Base-by-base conservation (phyloP, 1,139 yeast genomes). In the Hansenula sp. region DNA sequence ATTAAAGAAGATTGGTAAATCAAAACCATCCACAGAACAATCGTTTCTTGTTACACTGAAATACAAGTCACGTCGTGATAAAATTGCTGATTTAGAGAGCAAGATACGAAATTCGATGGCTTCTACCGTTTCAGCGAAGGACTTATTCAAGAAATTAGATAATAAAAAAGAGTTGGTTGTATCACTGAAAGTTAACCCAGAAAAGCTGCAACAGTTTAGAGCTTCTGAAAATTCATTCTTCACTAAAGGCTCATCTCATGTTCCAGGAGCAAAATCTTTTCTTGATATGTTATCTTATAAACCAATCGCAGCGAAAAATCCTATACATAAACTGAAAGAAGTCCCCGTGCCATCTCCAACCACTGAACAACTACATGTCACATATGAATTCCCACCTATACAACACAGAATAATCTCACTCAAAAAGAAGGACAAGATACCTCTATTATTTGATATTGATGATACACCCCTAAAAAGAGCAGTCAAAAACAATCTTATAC, bases 11-110 rank as follows among this genome's bases (percentile, higher is more conserved):
- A 6, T 21, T 12, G 16, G 27, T 20, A 18, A 40, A 18, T 24
- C 29, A 13, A 17, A 29, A 19, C 9, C 9, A 8, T 11, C 9
- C 13, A 24, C 5, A 24, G 26, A 24, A 8, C 11, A 38, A 17
- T 26, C 46, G n/a, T 26, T 51, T 25, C 16, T 50, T 3, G 41
- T 52, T 5, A 39, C 38, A 3, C 45, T 53, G 40, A 51, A 50
- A 27, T 53, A 52, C 22, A 51, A 48, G 20, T 45, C 52, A n/a
- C 47, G 37, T 8, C 37, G 42, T 2, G 37, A 45, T 25, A 42
- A 41, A 24, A 44, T 65, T 12, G 41, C 52, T 13, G 71, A 65
- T 27, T 47, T 69, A 14, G 74, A 71, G 45, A 55, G 56, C 45
- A 65, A 64, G 48, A 57, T 68, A 14, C 43, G 40, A 19, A 35